A percentile compares a stretch with the other conserved stretches of the same genome.
Evolutionary conservation across 2,329 filamentous ascomycete genomes (phyloP).

Genomic region (Aotearoamyces nothofagi): DNA sequence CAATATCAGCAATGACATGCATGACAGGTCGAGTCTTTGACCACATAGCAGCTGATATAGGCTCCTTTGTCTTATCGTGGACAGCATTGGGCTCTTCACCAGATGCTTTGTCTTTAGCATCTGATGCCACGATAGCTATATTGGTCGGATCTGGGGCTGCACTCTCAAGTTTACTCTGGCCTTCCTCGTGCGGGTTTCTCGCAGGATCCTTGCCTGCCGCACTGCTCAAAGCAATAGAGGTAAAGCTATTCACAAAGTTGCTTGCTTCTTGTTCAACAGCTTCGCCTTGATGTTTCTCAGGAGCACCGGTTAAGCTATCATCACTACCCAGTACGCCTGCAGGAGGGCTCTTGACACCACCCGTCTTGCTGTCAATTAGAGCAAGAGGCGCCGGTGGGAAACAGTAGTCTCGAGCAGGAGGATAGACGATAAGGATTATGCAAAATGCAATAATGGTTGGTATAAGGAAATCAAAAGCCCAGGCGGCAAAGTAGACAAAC

Average conservation of each 20-base stretch:
- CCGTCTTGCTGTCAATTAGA: slow-evolving; percentile 52
- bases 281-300: slow-evolving; percentile 71
- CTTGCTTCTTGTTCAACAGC: slow-evolving; percentile 71
- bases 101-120: slow-evolving; percentile 34
- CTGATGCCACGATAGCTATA: slow-evolving; percentile 34
- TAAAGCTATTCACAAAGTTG: slow-evolving; percentile 64
- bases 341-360: slow-evolving; percentile 63
- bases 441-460: slow-evolving; percentile 43
- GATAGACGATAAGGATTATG: slow-evolving; percentile 51
- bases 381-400: slow-evolving; percentile 70
- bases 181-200: slow-evolving; percentile 34
- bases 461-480: slow-evolving; percentile 56
- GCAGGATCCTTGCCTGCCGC: slow-evolving; percentile 66
- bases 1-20: slow-evolving; percentile 42
- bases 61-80: slow-evolving; percentile 66
- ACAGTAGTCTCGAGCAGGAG: slow-evolving; percentile 41
- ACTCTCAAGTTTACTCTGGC: slow-evolving; percentile 27
- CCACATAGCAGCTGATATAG: slow-evolving; percentile 66
- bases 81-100: slow-evolving; percentile 32
- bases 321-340: slow-evolving; percentile 62
- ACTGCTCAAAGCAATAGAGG: slow-evolving; percentile 56
- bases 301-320: slow-evolving; percentile 66
- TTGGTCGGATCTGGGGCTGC: slow-evolving; percentile 45
- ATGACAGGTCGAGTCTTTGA: slow-evolving; percentile 60
- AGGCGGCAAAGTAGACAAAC: slow-evolving; percentile 43